Percentiles rank a stretch among this genome's conserved stretches.
Evolutionary conservation across 495 filamentous ascomycete genomes (phyloP).

Genomic region (Neurospora sp.): DNA sequence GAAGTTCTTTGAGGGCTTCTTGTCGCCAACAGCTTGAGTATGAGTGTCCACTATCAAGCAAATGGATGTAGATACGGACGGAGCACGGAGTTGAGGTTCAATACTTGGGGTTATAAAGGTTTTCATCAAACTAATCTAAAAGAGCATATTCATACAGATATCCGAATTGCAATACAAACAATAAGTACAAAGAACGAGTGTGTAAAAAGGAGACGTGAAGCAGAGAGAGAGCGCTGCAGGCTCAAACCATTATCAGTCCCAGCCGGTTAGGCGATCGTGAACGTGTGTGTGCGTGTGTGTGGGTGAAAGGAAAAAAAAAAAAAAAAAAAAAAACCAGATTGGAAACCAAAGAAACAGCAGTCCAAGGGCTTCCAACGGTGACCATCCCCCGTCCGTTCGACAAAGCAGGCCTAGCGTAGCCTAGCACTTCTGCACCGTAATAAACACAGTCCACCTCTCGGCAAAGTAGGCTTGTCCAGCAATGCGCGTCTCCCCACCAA

Average conservation of each 20-base stretch:
- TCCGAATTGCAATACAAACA: neutral
- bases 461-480: neutral
- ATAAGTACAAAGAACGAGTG: neutral
- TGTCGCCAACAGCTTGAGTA: neutral
- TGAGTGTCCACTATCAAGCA: accelerated
- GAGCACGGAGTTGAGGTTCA: neutral
- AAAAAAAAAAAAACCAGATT: neutral
- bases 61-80: neutral
- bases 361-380: neutral
- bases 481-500: neutral
- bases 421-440: neutral
- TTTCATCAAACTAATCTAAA: neutral
- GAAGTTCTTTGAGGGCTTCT: constrained; percentile 15
- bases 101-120: neutral
- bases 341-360: neutral
- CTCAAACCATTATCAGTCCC: neutral
- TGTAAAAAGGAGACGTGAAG: neutral
- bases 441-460: neutral
- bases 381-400: neutral
- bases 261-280: neutral
- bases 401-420: neutral
- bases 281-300: neutral
- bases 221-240: neutral
- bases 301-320: neutral
- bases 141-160: neutral